Evolutionary conservation across 1,284 basidiomycete species (phyloP), one percentile per base, ranked within the genome.

Genomic region (Rhizoctonia solani): DNA sequence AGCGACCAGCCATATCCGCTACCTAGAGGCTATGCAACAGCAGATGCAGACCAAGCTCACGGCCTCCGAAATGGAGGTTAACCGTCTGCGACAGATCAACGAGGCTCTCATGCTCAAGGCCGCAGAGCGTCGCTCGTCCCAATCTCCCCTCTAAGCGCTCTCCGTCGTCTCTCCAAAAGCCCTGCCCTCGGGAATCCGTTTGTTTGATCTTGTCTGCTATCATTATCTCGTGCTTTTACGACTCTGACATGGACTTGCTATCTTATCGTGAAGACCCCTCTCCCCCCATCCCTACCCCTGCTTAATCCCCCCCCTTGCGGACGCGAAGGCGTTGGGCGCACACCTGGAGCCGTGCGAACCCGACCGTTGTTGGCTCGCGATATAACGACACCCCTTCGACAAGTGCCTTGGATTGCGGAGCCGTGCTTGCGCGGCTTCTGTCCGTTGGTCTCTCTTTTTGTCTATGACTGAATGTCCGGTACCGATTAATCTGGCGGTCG

Each of bases 51-150:
- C 81, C 74, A 83, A 87, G 76, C 82, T 90, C 70, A 85, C 87
- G 77, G 81, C 85, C 74, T 87, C 88, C 70, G 88, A 91, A 76
- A 81, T 84, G 69, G 88, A 92, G 79, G 87, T 89, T 71, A 81
- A 84, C 74, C 83, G 88, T 72, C 87, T 91, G 74, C 84, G 87
- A 77, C 81, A 82, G 81, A 86, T 92, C 73, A 92, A 92, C 77
- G 89, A 92, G 83, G 87, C 87, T 44, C 81, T 92, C 75, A 91
- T 92, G 88, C 85, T 91, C 76, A 85, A 86, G 76, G 88, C 87
- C 68, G 87, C 88, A 52, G 86, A 86, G 77, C 86, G 87, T 72
- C 80, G 85, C 27, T 53, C 34, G 1, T 65, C 59, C 30, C 59
- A 53, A 37, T 53, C 59, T n/a, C 59, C 49, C 9, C 59, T 53